phyloP scores from a whole-genome alignment of 2,329 filamentous ascomycete genomes.

The Lachnellula occidentalis region DNA sequence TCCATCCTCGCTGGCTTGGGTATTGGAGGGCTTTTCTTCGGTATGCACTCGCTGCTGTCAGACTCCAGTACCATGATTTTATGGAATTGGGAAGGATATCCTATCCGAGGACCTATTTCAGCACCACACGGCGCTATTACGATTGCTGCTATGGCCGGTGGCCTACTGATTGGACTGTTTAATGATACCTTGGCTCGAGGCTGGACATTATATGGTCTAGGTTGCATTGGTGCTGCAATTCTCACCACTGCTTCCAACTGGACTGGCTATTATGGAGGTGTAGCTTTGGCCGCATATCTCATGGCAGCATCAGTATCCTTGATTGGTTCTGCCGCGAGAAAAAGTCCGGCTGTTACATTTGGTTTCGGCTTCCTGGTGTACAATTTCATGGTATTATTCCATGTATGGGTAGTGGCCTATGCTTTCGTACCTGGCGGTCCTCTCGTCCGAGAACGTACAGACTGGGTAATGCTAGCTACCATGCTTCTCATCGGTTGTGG shows the following conservation, averaged over 20 bases:
- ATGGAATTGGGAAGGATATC: slow-evolving; percentile 97
- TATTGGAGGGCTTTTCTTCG: slow-evolving; percentile 80
- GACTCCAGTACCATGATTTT: slow-evolving; percentile 98
- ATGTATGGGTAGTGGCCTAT: slow-evolving; percentile 97
- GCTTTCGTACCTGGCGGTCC: slow-evolving; percentile 95
- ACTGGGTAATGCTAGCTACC: slow-evolving; percentile 86
- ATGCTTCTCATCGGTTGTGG: slow-evolving; percentile 83
- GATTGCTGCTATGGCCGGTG: slow-evolving; percentile 78
- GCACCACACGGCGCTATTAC: slow-evolving; percentile 88
- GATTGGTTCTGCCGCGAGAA: slow-evolving; percentile 69
- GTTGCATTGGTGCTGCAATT: slow-evolving; percentile 71
- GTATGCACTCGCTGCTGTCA: slow-evolving; percentile 84
- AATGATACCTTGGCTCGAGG: slow-evolving; percentile 64
- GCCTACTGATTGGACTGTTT: slow-evolving; percentile 70
- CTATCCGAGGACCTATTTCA: slow-evolving; percentile 79
- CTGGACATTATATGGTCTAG: slow-evolving; percentile 75
- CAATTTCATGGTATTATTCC: slow-evolving; percentile 92
- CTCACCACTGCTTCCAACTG: slow-evolving; percentile 76
- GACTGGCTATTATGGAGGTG: slow-evolving; percentile 81
- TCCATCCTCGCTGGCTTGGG: slow-evolving; percentile 69
- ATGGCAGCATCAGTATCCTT: slow-evolving; percentile 74
- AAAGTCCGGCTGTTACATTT: slow-evolving; percentile 74
- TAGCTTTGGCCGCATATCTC: slow-evolving; percentile 71
- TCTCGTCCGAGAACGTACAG: slow-evolving; percentile 86
- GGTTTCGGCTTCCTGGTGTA: slow-evolving; percentile 86